Evolutionary conservation across 1,284 basidiomycete genomes (phyloP).

Genomic region (Melampsora abietis-canadensis): DNA sequence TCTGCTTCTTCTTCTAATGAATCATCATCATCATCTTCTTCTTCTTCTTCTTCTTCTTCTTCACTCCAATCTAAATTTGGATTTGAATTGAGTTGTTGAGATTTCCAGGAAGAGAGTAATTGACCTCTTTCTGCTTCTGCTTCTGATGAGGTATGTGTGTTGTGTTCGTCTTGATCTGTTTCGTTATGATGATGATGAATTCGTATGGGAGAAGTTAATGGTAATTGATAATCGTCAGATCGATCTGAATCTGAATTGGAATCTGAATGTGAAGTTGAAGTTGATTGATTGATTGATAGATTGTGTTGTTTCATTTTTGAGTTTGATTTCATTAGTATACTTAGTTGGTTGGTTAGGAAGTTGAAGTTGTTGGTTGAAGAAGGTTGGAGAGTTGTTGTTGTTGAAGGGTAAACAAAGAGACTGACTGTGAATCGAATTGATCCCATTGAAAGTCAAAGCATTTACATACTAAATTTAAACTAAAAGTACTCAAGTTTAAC

Average conservation of each 20-base stretch:
- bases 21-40: constrained; percentile 2
- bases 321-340: background rate
- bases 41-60: constrained; percentile 10
- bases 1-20: constrained; percentile 8
- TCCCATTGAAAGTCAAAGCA: too few relatives aligned
- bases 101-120: constrained; percentile 13
- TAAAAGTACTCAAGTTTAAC: too few relatives aligned
- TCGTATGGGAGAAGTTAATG: background rate
- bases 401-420: too few relatives aligned
- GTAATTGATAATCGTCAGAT: constrained; percentile 9
- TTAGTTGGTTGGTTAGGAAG: too few relatives aligned
- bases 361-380: too few relatives aligned
- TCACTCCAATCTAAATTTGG: background rate
- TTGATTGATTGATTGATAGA: background rate
- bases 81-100: too few relatives aligned
- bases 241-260: background rate
- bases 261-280: constrained; percentile 6
- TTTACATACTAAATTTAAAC: too few relatives aligned
- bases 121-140: background rate
- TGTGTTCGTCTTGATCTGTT: background rate
- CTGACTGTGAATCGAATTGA: too few relatives aligned
- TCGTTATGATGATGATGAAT: constrained; percentile 1
- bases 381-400: too few relatives aligned
- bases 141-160: background rate
- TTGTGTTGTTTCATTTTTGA: background rate